A percentile compares a stretch with the other conserved stretches of the same genome.
Evolutionary conservation across 805 yeast species (phyloP).

Genomic region (Lipomyces sp.): DNA sequence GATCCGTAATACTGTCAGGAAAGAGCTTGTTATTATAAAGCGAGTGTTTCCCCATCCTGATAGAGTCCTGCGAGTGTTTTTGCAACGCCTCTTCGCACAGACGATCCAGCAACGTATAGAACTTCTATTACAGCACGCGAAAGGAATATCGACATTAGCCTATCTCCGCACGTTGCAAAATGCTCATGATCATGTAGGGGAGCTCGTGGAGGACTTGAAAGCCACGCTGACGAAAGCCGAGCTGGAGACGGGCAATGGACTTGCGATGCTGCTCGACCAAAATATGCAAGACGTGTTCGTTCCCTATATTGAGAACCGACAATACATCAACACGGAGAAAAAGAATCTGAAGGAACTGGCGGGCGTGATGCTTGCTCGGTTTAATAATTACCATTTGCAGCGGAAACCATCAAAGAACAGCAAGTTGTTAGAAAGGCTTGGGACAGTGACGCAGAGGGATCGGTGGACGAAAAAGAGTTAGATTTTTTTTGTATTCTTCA

Average conservation of each 20-base stretch:
- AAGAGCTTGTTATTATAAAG: constrained; percentile 69
- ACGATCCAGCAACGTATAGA: constrained; percentile 49
- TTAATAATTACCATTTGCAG: constrained; percentile 28
- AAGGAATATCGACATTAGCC: constrained; percentile 61
- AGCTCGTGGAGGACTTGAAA: constrained; percentile 62
- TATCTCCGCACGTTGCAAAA: constrained; percentile 73
- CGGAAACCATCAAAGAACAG: constrained; percentile 8
- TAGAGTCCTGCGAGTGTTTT: constrained; percentile 63
- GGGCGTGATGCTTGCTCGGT: constrained; percentile 43
- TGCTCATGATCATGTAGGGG: constrained; percentile 56
- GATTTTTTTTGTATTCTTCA: not conserved
- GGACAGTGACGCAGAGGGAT: constrained; percentile 14
- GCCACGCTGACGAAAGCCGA: constrained; percentile 46
- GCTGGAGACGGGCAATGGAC: constrained; percentile 42
- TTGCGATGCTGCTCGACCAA: constrained; percentile 59
- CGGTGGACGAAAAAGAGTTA: constrained; percentile 12
- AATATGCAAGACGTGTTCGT: constrained; percentile 69
- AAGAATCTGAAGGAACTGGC: constrained; percentile 59
- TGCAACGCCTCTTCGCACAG: constrained; percentile 75
- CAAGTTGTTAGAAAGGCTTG: constrained; percentile 9
- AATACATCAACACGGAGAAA: constrained; percentile 70
- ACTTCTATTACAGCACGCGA: constrained; percentile 58
- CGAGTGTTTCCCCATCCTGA: constrained; percentile 70
- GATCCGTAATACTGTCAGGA: constrained; percentile 55
- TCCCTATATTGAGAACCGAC: constrained; percentile 61